Evolutionary conservation across 768 basidiomycete species (phyloP).

Genomic region (Clitopilus hobsonii): DNA sequence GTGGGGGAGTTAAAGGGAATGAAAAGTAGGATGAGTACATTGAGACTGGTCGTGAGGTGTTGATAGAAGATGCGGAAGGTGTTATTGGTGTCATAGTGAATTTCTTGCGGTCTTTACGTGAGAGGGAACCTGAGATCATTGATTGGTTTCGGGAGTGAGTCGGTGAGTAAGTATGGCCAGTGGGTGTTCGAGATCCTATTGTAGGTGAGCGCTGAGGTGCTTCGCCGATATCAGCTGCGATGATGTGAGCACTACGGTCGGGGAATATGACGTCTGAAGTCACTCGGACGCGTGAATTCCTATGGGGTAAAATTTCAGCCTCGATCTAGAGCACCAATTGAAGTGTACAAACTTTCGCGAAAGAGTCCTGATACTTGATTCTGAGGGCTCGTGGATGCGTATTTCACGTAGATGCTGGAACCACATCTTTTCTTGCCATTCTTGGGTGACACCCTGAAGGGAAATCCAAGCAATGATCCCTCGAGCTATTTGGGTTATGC

Average conservation of each 20-base stretch:
- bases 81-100: conserved; percentile 9
- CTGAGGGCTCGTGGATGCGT: conserved; percentile 44
- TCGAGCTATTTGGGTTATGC: conserved; percentile 59
- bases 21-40: conserved; percentile 4
- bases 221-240: conserved; percentile 79
- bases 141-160: not conserved
- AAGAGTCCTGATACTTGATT: conserved; percentile 21
- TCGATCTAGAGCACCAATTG: not conserved
- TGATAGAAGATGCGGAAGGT: conserved; percentile 5
- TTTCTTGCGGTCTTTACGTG: conserved; percentile 4
- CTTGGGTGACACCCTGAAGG: conserved; percentile 75
- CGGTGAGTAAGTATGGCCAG: not conserved
- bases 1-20: not conserved
- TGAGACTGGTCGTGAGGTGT: not conserved
- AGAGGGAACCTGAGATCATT: not conserved
- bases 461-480: conserved; percentile 79
- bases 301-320: not conserved
- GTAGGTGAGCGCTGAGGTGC: conserved; percentile 31
- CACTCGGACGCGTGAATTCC: conserved; percentile 62
- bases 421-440: conserved; percentile 75
- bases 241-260: conserved; percentile 64
- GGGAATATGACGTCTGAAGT: conserved; percentile 71
- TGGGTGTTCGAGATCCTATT: conserved; percentile 8
- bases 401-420: conserved; percentile 63
- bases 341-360: conserved; percentile 26